Evolutionary conservation across 1,284 basidiomycete species (phyloP), one percentile per base, ranked within the genome.

Genomic region (Xerocomus amazonicus): DNA sequence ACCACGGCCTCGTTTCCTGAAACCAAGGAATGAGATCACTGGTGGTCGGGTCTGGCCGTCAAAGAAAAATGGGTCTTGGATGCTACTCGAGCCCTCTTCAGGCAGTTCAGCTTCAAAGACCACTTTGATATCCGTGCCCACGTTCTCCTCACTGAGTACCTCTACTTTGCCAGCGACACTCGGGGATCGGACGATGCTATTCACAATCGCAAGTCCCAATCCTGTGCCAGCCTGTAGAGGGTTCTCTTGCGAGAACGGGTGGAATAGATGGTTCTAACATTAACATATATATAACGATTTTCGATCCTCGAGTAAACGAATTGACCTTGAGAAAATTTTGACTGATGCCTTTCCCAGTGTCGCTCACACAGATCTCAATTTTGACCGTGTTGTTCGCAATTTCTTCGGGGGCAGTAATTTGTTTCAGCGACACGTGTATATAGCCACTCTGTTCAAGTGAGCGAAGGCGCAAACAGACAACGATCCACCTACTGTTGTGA

Each of bases 161-260:
- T 93, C 90, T 41, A 91, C 84, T 62, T 92, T 92, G 50, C 95
- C 95, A 43, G 86, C 82, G 50, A 97, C 83, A 50, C 86, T 88
- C 34, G 91, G 86, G 12, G 91, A 92, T 23, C 84, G 84, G 29
- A 96, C 83, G 51, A 94, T 94, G 59, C 88, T 93, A 74, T 92
- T 93, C 65, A 97, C 95, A 58, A 98, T 98, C 19, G 95, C 94
- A 19, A 97, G 81, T n/a, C 95, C 95, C 3, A 98, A 79, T 14
- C 95, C 95, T 1, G 95, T 98, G 1, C 95, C 95, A 2, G 92
- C 87, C 61, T 96, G 92, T 9, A 92, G 67, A 2, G 91, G 89
- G 59, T 93, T 92, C 67, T 91, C 89, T 73, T 97, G 95, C 1
- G 94, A 93, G 71, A 98, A 98, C 0, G 95, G 95, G 61, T 97